Percentiles rank a stretch among this genome's conserved stretches.
These are phyloP conservation scores for Penicillium sp. DNA, from an alignment of 2,329 filamentous ascomycete genomes.

Conservation along the genomic window DNA sequence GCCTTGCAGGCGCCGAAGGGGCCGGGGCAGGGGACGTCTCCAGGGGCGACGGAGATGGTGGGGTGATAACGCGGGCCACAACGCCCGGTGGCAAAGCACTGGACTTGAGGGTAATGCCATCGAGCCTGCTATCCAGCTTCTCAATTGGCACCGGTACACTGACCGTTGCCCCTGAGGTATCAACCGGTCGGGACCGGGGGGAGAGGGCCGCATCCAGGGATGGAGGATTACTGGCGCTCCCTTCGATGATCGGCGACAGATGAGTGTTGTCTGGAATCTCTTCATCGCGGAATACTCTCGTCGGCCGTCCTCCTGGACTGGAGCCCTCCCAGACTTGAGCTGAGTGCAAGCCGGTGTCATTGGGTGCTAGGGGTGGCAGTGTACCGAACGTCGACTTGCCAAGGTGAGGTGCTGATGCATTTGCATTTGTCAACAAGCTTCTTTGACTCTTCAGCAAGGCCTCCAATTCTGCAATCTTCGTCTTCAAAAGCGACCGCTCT, in stretches of 20 bases:
- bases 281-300: slow-evolving; percentile 45
- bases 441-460: slow-evolving; percentile 26
- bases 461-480: slow-evolving; percentile 44
- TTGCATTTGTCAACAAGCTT: background rate
- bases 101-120: slow-evolving; percentile 49
- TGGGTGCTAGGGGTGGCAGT: slow-evolving; percentile 11
- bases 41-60: slow-evolving; percentile 35
- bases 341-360: slow-evolving; percentile 10
- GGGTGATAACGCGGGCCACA: slow-evolving; percentile 44
- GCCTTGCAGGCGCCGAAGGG: slow-evolving; percentile 25
- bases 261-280: slow-evolving; percentile 27
- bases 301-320: slow-evolving; percentile 39
- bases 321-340: slow-evolving; percentile 47
- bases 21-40: slow-evolving; percentile 26
- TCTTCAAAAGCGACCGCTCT: slow-evolving; percentile 42
- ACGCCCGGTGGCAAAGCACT: slow-evolving; percentile 44
- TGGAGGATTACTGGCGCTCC: slow-evolving; percentile 29
- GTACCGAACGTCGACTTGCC: slow-evolving; percentile 15
- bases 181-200: slow-evolving; percentile 34
- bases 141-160: slow-evolving; percentile 47
- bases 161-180: slow-evolving; percentile 27
- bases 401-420: slow-evolving; percentile 6
- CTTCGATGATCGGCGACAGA: slow-evolving; percentile 30
- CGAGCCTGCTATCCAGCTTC: slow-evolving; percentile 46
- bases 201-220: slow-evolving; percentile 44